Evolutionary conservation across 176 grass and related monocot species (phyloP).

Genomic region (Tillandsia leiboldiana): DNA sequence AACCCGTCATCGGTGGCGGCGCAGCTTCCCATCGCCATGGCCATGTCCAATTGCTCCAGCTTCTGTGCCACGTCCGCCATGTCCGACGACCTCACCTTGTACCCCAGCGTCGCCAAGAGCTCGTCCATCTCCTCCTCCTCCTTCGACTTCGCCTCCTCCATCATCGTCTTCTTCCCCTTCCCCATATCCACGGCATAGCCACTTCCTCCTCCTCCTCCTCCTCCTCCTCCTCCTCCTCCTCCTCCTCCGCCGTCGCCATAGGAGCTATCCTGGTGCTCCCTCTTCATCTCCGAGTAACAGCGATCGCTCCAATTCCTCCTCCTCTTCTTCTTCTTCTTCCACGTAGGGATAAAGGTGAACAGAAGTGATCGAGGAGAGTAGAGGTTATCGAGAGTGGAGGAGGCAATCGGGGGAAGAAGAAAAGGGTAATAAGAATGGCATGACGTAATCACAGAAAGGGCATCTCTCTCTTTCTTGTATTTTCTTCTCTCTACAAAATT

Average conservation of each 20-base stretch:
- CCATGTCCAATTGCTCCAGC: slow-evolving; percentile 98
- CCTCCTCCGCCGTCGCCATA: slow-evolving; percentile 22
- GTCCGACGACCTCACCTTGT: slow-evolving; percentile 90
- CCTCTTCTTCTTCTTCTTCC: slow-evolving; percentile 14
- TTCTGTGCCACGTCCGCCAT: slow-evolving; percentile 98
- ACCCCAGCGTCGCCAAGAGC: slow-evolving; percentile 78
- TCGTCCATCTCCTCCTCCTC: slow-evolving; percentile 75
- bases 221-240: slow-evolving; percentile 10
- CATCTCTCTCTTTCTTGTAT: slow-evolving; percentile 26
- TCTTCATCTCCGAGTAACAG: slow-evolving; percentile 44
- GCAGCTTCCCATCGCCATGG: slow-evolving; percentile 57
- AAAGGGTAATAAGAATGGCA: neutral
- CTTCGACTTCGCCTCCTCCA: slow-evolving; percentile 43
- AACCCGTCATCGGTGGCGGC: slow-evolving; percentile 20
- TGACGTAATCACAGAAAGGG: slow-evolving; percentile 14
- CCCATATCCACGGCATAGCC: slow-evolving; percentile 29
- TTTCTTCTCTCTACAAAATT: slow-evolving; percentile 34
- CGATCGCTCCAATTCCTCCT: slow-evolving; percentile 4
- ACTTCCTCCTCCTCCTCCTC: slow-evolving; percentile 33
- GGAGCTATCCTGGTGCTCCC: slow-evolving; percentile 54
- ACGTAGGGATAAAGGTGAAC: slow-evolving; percentile 29
- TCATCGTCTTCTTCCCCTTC: neutral
- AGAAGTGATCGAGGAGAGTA: neutral
- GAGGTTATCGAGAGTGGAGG: neutral
- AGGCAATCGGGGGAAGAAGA: neutral